These are phyloP conservation scores for Lasiosphaeria ovina DNA, from an alignment of 495 filamentous ascomycete species.

Conservation along the genomic window DNA sequence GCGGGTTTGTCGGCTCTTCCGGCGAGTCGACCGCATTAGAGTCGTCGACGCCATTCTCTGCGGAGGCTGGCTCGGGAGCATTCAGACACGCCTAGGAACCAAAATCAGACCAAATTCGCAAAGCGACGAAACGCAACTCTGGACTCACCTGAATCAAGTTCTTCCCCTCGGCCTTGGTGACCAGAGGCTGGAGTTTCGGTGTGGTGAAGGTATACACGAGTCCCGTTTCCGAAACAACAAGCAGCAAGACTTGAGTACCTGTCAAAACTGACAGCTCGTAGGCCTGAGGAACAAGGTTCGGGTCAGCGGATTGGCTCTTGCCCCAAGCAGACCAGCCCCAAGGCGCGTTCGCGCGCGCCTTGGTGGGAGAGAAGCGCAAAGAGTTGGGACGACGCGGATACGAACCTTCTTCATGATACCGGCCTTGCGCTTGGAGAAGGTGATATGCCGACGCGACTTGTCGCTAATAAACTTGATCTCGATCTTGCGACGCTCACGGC, in stretches of 20 bases:
- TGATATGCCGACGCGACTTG: slow-evolving; percentile 99
- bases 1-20: slow-evolving; percentile 58
- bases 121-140: background rate
- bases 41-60: slow-evolving; percentile 88
- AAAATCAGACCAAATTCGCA: slow-evolving; percentile 9
- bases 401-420: slow-evolving; percentile 99
- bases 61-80: slow-evolving; percentile 84
- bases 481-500: slow-evolving; percentile 98
- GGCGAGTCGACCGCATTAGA: slow-evolving; percentile 59
- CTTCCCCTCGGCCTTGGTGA: slow-evolving; percentile 99
- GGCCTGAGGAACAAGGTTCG: slow-evolving; percentile 56
- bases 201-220: slow-evolving; percentile 99
- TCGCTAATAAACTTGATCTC: slow-evolving; percentile 99
- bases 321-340: slow-evolving; percentile 10
- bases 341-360: slow-evolving; percentile 17
- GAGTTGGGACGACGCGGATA: slow-evolving; percentile 28
- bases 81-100: slow-evolving; percentile 79
- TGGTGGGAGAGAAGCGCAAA: background rate
- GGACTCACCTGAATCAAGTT: slow-evolving; percentile 92
- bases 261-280: slow-evolving; percentile 98
- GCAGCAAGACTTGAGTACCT: slow-evolving; percentile 93
- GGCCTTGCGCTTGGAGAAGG: slow-evolving; percentile 99
- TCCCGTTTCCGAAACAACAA: slow-evolving; percentile 97
- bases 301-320: slow-evolving; percentile 28
- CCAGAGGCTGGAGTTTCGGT: slow-evolving; percentile 96